Evolutionary conservation across 2,329 filamentous ascomycete genomes (phyloP), one percentile per base, ranked within the genome.

Genomic region (Blastomyces gilchristii): DNA sequence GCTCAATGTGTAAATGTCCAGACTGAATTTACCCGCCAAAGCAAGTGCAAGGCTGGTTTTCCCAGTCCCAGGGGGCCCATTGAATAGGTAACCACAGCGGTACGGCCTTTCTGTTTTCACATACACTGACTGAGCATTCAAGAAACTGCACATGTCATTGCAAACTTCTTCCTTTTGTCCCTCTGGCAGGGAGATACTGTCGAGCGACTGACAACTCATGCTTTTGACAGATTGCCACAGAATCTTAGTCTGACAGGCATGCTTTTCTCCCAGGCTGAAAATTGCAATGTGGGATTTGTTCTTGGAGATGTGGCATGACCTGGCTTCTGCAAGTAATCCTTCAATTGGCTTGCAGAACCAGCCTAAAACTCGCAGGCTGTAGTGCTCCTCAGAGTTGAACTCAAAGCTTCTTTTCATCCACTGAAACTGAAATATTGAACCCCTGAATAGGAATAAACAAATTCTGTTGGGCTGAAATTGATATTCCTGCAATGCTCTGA

Each of bases 211-310:
- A 47, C 18, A 18, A 47, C 45, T 22, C n/a, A 16, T 47, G 45
- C 45, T 87, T 45, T 43, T 60, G 25, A 60, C 28, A 47, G 4
- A 22, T 0, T 45, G 41, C 41, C 58, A 60, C n/a, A 22, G n/a
- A 41, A 2, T 41, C 31, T 45, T 41, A 28, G 34, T 59, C 39
- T 59, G 57, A n/a, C 57, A 22, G 39, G 8, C 39, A 28, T 2
- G 31, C 57, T 59, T 59, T 28, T n/a, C 57, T 45, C 57, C 31
- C 12, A 37, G 57, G 39, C 2, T 41, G 57, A 59, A 59, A 59
- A 59, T 59, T 28, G 31, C 7, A 28, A 45, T 45, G 9, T 5
- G 0, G 39, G 34, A 59, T 45, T 59, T 45, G 11, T 45, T 59
- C 39, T 59, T 41, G 28, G 18, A 56, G n/a, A 45, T 28, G 31